A percentile compares a stretch with the other conserved stretches of the same genome.
These are phyloP conservation scores for Coleophoma cylindrospora DNA, from an alignment of 2,329 filamentous ascomycete species.

Conservation along the genomic window DNA sequence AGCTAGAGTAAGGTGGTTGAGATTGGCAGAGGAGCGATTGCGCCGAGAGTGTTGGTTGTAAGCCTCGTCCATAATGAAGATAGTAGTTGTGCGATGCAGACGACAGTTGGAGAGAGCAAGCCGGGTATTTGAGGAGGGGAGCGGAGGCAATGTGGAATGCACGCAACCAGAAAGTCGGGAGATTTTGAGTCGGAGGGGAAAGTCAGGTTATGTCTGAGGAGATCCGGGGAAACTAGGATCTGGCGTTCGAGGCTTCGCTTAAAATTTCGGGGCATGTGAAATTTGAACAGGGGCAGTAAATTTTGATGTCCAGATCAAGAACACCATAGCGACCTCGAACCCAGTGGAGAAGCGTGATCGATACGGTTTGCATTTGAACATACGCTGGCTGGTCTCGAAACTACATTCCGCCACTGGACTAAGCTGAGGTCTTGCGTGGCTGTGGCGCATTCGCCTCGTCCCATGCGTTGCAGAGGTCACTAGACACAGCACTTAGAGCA, in stretches of 20 bases:
- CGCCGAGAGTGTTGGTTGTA: constrained; percentile 58
- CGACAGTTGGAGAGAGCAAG: background rate
- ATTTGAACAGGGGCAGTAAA: constrained; percentile 6
- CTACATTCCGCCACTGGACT: too few relatives aligned
- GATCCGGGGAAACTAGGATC: constrained; percentile 14
- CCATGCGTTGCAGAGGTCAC: too few relatives aligned
- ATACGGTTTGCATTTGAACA: constrained; percentile 2
- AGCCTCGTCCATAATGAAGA: constrained; percentile 48
- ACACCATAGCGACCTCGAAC: background rate
- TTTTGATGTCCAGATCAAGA: constrained; percentile 4
- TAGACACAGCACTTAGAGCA: background rate
- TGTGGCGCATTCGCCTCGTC: too few relatives aligned
- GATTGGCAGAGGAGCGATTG: constrained; percentile 52
- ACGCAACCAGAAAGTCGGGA: too few relatives aligned
- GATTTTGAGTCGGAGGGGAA: too few relatives aligned
- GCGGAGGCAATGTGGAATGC: too few relatives aligned
- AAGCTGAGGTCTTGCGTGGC: too few relatives aligned
- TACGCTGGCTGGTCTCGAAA: background rate
- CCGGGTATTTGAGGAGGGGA: background rate
- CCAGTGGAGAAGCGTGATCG: background rate
- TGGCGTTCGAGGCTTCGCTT: constrained; percentile 4
- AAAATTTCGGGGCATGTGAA: constrained; percentile 15
- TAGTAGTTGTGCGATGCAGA: background rate
- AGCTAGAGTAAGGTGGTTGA: constrained; percentile 58
- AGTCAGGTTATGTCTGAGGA: background rate